Base-by-base conservation (phyloP, 768 basidiomycete species). In the Vararia minispora region DNA sequence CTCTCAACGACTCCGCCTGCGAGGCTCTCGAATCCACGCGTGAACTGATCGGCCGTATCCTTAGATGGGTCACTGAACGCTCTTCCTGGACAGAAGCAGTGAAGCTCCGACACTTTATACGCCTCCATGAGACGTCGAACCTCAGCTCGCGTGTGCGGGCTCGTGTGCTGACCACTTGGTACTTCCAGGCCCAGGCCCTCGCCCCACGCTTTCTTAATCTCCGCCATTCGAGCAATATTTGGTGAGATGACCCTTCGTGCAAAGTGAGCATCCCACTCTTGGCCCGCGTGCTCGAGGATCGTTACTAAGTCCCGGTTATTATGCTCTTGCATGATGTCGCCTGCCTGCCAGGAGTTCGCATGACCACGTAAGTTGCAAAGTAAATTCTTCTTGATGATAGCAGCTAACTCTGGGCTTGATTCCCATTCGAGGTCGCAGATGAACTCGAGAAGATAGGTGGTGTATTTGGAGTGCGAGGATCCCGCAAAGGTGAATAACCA, bases 401-500 rank as follows among this genome's bases (percentile, higher is more conserved):
- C 37, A 1, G 45, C 38, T 2, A 58, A 42, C 9, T 38, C 48
- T 4, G 27, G 21, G 9, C 35, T 54, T 0, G 52, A 58, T 35
- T 62, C 60, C 2, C 58, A 42, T 37, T 64, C 60, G 3, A 64
- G 44, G 23, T 41, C 40, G 7, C 33, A 33, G 20, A 60, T 50
- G 31, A 52, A 51, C 40, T 62, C 59, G 16, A 64, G 56, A 0
- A 58, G 43, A 41, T 63, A 64, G 6, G 35, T 35, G 2, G 43
- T 44, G 37, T 64, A 64, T 33, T 58, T 58, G 17, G 46, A 22
- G 37, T 63, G 59, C 3, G 32, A 41, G 0, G 59, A 61, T 1
- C 61, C 60, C 1, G 56, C 51, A 43, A 63, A 64, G 0, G 52
- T 52, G 46, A 63, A 57, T 0, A 56, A 25, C 50, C 30, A 32